Base-by-base conservation (phyloP, 306 rosid genomes). In the Cucumis melo region DNA sequence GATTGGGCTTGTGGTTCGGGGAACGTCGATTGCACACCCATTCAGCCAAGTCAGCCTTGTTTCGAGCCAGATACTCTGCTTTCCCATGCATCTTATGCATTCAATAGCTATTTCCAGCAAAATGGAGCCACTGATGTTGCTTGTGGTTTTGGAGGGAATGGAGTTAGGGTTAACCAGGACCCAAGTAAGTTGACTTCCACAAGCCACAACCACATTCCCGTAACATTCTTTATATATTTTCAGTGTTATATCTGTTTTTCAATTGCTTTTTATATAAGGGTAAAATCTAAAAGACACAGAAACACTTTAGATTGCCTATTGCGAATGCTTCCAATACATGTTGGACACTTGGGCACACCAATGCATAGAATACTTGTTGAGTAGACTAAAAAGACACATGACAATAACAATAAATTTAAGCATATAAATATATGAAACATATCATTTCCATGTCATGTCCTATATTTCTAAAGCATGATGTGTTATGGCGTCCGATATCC, bases 1-100 rank as follows among this genome's bases (percentile, higher is more conserved):
- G 93, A 94, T 77, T 94, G 96, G 99, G 99, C 98, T 27, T 94
- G 99, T 82, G 93, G 99, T 76, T 80, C 96, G 58, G 99, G 99
- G 76, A 92, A 94, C 76, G 96, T 94, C 78, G 99, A 94, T 82
- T 92, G 99, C 78, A 89, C 92, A 0, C 87, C 96, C 4, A 88
- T 92, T 80, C 98, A 95, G 86, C 98, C 99, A 44, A 95, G 98
- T 84, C 97, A 95, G 76, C 97, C 99, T 62, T 95, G 98, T 83
- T 95, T 81, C 54, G 92, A 92, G 81, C 99, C 99, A 20, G 97
- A 95, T 84, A 90, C 86, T 82, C 75, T 87, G 24, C 91, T 67
- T 42, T 91, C 99, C 2, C 99, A 89, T 73, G 98, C 98, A 74
- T 95, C 99, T 6, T 92, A 10, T n/a, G 99, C 93, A 3, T 95